phyloP scores from a whole-genome alignment of 2,329 filamentous ascomycete species.

The Fusarium sp. region DNA sequence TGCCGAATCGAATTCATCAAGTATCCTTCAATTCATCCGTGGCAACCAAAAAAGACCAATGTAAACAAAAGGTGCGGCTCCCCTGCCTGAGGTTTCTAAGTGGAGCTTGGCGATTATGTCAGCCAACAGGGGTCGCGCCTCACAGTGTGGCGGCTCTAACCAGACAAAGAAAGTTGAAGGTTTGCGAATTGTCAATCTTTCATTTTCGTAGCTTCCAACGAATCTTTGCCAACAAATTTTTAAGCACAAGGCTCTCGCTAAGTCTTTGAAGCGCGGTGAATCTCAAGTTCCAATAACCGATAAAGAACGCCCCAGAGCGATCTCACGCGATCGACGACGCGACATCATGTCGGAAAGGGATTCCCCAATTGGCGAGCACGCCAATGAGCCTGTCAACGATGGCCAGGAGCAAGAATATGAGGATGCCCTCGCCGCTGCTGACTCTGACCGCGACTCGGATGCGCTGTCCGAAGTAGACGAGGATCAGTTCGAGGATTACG shows the following conservation, averaged over 20 bases:
- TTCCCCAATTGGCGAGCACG: conserved; percentile 56
- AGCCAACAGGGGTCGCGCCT: conserved; percentile 42
- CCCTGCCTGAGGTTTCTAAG: conserved; percentile 43
- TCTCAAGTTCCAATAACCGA: not conserved
- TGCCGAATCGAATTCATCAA: conserved; percentile 27
- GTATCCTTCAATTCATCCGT: conserved; percentile 32
- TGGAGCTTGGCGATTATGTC: conserved; percentile 46
- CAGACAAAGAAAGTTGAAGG: conserved; percentile 44
- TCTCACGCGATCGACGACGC: conserved; percentile 25
- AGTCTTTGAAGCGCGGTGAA: not conserved
- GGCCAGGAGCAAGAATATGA: conserved; percentile 55
- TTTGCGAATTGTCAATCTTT: conserved; percentile 27
- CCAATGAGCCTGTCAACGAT: conserved; percentile 55
- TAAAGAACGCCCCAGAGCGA: not conserved
- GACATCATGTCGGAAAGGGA: conserved; percentile 61
- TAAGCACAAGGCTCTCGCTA: too few relatives aligned
- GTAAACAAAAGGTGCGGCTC: conserved; percentile 51
- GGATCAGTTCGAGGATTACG: conserved; percentile 77
- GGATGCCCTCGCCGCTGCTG: conserved; percentile 51
- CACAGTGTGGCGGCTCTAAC: conserved; percentile 36
- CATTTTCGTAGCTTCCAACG: conserved; percentile 11
- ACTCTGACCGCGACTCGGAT: conserved; percentile 69
- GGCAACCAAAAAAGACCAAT: conserved; percentile 47
- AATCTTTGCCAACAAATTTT: not conserved
- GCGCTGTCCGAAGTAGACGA: conserved; percentile 77